Evolutionary conservation across 2,329 filamentous ascomycete species (phyloP).

Genomic region (Gaeumannomyces sp.): DNA sequence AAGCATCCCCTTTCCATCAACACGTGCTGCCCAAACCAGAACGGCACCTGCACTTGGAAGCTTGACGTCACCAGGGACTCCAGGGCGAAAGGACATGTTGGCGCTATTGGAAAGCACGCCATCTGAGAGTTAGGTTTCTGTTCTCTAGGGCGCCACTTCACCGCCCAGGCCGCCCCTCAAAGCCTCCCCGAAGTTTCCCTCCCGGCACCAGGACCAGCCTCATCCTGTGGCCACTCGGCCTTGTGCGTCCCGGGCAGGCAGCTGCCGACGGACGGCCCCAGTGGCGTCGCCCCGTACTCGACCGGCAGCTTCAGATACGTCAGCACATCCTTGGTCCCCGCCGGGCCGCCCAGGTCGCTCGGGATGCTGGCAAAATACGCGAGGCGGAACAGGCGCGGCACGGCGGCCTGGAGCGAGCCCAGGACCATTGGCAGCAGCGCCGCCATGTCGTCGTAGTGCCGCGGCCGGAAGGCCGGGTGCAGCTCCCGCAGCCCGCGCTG

Average conservation of each 20-base stretch:
- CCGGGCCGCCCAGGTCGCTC: conserved; percentile 2
- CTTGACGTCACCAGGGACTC: too few species aligned
- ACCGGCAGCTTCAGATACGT: not conserved
- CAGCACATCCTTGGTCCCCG: conserved; percentile 1
- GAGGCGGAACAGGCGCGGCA: not conserved
- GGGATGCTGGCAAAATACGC: conserved; percentile 6
- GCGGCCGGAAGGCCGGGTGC: conserved; percentile 9
- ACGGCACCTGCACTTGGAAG: too few species aligned
- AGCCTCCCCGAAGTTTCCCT: not conserved
- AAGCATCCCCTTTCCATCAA: too few species aligned
- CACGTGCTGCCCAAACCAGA: too few species aligned
- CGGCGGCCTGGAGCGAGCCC: not conserved
- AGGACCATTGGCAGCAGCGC: not conserved
- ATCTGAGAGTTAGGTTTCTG: too few species aligned
- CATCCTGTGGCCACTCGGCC: not conserved
- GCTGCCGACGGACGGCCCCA: conserved; percentile 2
- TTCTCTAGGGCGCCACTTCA: not conserved
- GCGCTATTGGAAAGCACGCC: too few species aligned
- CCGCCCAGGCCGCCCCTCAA: too few species aligned
- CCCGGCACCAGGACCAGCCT: not conserved
- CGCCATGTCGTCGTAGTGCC: conserved; percentile 5
- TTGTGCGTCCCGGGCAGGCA: conserved; percentile 1
- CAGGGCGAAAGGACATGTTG: too few species aligned
- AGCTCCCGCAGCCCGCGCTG: conserved; percentile 41
- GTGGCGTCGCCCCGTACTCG: not conserved